Evolutionary conservation across 2,329 filamentous ascomycete genomes (phyloP).

Genomic region (Trichoderma gracile): DNA sequence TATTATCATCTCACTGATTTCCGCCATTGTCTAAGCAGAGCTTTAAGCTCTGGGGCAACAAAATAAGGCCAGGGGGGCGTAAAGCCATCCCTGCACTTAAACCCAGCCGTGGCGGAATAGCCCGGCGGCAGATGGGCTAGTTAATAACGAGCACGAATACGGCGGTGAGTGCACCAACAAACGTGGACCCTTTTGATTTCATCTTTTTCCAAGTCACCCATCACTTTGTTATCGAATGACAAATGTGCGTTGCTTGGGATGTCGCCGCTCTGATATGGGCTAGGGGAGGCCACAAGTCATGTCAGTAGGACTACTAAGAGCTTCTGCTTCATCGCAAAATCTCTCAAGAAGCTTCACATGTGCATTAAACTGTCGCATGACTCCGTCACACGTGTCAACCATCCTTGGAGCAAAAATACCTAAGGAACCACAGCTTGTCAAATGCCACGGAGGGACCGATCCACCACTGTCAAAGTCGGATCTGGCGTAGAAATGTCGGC

Average conservation of each 20-base stretch:
- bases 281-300: no score
- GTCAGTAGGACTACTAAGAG: no score
- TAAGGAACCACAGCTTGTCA: background rate
- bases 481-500: background rate
- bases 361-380: slow-evolving; percentile 4
- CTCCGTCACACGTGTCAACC: slow-evolving; percentile 3
- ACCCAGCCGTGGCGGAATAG: slow-evolving; percentile 15
- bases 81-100: background rate
- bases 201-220: no score
- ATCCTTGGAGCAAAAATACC: no score
- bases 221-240: no score
- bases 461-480: background rate
- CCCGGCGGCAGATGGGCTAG: background rate
- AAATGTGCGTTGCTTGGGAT: no score
- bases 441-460: background rate
- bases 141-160: slow-evolving; percentile 21
- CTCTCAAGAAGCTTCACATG: background rate
- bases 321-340: background rate
- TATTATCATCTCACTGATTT: background rate
- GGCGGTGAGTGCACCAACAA: background rate
- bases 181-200: background rate
- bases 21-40: background rate
- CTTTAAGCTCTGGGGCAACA: slow-evolving; percentile 5
- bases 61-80: slow-evolving; percentile 7
- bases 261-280: background rate